A percentile compares a stretch with the other conserved stretches of the same genome.
Conservation (phyloP, 2,329 filamentous ascomycete species). For the Penicillium digitatum region DNA sequence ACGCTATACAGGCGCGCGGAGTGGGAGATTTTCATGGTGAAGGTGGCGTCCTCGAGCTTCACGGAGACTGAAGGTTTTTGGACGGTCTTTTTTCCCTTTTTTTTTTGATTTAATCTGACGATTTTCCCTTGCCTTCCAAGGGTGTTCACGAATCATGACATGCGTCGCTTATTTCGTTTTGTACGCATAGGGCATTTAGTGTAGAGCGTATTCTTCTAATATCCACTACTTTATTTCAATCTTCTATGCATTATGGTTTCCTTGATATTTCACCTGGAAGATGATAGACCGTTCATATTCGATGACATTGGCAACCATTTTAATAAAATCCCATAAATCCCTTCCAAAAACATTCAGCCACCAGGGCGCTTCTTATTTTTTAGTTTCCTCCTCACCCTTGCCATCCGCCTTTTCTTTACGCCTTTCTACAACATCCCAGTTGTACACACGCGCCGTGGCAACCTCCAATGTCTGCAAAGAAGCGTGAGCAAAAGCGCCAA, state of each 20-base stretch:
- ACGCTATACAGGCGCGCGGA: background rate
- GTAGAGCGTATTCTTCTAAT: background rate
- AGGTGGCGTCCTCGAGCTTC: background rate
- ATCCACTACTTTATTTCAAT: background rate
- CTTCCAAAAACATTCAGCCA: background rate
- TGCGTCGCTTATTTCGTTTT: slow-evolving; percentile 3
- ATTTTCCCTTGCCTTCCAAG: background rate
- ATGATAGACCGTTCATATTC: slow-evolving; percentile 1
- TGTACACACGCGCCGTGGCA: slow-evolving; percentile 94
- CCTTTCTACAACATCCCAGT: slow-evolving; percentile 96
- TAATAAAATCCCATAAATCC: slow-evolving; percentile 7
- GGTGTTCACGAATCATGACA: slow-evolving; percentile 6
- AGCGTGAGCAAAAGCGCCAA: slow-evolving; percentile 1
- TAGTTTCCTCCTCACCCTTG: slow-evolving; percentile 49
- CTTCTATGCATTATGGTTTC: background rate
- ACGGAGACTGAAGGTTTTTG: background rate
- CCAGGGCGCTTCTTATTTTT: slow-evolving; percentile 25
- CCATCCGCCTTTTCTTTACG: slow-evolving; percentile 73
- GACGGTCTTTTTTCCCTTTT: background rate
- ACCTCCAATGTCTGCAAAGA: slow-evolving; percentile 88
- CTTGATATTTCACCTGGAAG: background rate
- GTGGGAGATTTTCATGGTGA: background rate
- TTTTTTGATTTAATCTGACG: background rate
- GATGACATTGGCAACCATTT: slow-evolving; percentile 1
- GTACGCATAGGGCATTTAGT: background rate